These are phyloP conservation scores for Cladorrhinum sp. DNA, from an alignment of 2,329 filamentous ascomycete species.

Conservation along the genomic window DNA sequence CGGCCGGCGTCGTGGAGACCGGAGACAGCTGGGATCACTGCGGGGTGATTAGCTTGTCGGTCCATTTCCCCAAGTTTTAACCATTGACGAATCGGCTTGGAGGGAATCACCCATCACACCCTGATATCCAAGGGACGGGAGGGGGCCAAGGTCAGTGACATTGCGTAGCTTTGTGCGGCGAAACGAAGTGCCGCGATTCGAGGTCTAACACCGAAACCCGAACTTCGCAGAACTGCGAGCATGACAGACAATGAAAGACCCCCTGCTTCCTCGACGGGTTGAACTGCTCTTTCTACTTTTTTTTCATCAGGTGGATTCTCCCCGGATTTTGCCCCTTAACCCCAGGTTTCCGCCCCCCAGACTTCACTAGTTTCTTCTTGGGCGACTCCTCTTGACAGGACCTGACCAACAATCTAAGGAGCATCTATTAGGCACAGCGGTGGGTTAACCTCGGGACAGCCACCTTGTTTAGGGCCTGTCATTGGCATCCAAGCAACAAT, in stretches of 20 bases:
- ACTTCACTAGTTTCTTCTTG: neutral
- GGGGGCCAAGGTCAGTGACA: neutral
- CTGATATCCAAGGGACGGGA: neutral
- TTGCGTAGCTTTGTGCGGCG: conserved; percentile 1
- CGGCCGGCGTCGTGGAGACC: neutral
- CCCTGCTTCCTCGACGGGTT: conserved; percentile 8
- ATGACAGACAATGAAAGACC: neutral
- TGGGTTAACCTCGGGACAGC: conserved; percentile 1
- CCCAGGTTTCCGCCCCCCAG: conserved; percentile 1
- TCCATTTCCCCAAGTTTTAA: conserved; percentile 4
- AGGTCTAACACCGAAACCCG: conserved; percentile 21
- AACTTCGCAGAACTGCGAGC: conserved; percentile 5
- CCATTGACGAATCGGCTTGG: conserved; percentile 22
- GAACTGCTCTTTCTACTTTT: neutral
- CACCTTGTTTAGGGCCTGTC: neutral
- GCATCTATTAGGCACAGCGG: neutral
- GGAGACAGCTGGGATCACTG: conserved; percentile 14
- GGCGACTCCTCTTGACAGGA: conserved; percentile 1
- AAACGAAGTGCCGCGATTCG: conserved; percentile 18
- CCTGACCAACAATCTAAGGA: neutral
- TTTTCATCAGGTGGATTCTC: conserved; percentile 3
- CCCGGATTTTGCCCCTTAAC: conserved; percentile 3
- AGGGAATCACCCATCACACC: neutral
- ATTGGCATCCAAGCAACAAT: conserved; percentile 7
- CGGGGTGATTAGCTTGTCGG: conserved; percentile 10